Base-by-base conservation (phyloP, 2,329 filamentous ascomycete genomes). In the Alternaria novae-zelandiae region DNA sequence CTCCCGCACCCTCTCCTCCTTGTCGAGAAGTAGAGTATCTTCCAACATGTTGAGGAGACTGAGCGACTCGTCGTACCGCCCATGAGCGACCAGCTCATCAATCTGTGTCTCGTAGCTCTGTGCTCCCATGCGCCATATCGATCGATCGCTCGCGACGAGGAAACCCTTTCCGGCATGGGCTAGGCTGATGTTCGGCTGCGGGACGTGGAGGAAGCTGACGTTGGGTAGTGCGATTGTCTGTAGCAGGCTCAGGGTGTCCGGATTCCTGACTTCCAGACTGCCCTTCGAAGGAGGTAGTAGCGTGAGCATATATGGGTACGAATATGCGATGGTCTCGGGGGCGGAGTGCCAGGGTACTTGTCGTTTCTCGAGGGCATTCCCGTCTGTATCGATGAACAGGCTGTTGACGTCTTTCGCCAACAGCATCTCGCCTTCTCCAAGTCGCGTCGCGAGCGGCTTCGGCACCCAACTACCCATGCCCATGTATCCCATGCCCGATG, bases 371-470 rank as follows among this genome's bases (percentile, higher is more conserved):
- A 96, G 78, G 0, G 94, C 87, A 70, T 93, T 94, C 5, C 94
- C 96, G 28, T 93, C 86, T 11, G 91, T 88, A 61, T 96, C 91
- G 69, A 97, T 91, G 78, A 99, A 99, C 56, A 97, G 83, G 1
- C 94, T 97, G 78, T 97, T 97, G 73, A 97, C 93, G 72, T 99
- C 96, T 79, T 97, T 97, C n/a, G 95, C 93, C n/a, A 99, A 85
- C 62, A 99, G 82, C 77, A 98, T 88, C 80, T 97, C 88, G 5
- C 92, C 92, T 67, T 96, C 92, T 3, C 89, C 88, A 12, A 99
- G 85, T 70, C 91, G 91, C 6, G 94, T 90, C 6, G 93, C 93
- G 72, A 99, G 85, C 7, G 96, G 96, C 74, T 93, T 96, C 2
- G 96, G 95, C 59, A 95, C 93, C 83, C 94, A 96, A 45, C 93